A percentile compares a stretch with the other conserved stretches of the same genome.
Evolutionary conservation across 2,329 filamentous ascomycete species (phyloP).

Genomic region (Hawksworthiomyces lignivorus): DNA sequence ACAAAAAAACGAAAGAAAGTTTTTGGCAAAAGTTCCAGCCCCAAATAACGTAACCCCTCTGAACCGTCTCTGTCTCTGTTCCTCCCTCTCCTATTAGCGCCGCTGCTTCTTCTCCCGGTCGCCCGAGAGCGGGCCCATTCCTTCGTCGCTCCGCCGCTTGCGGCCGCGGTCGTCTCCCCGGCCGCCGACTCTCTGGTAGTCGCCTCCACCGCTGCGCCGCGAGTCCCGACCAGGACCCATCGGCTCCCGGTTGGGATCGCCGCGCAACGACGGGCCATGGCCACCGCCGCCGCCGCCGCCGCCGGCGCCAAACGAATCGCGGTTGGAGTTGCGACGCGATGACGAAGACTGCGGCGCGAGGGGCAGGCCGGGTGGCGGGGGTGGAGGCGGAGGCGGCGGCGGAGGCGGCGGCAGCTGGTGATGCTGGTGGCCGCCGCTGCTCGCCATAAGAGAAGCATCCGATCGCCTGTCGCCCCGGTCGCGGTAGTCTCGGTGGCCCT

Average conservation of each 20-base stretch:
- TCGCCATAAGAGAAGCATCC: conserved; percentile 7
- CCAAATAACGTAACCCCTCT: too few relatives aligned
- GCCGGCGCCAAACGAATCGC: conserved; percentile 16
- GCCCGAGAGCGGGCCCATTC: conserved; percentile 35
- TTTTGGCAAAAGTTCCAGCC: too few relatives aligned
- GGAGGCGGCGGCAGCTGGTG: background rate
- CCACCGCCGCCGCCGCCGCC: conserved; percentile 1
- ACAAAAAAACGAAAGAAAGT: background rate
- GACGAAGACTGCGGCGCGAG: conserved; percentile 7
- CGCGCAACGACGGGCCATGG: background rate
- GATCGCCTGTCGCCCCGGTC: conserved; percentile 39
- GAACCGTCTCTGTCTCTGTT: too few relatives aligned
- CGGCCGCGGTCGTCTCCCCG: conserved; percentile 29
- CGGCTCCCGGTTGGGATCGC: conserved; percentile 20
- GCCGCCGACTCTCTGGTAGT: conserved; percentile 24
- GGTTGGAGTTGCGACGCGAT: conserved; percentile 12
- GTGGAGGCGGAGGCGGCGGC: conserved; percentile 2
- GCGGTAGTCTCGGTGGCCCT: conserved; percentile 37
- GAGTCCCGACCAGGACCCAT: conserved; percentile 22
- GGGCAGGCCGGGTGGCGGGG: conserved; percentile 13
- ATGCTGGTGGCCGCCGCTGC: background rate
- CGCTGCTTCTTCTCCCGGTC: conserved; percentile 49
- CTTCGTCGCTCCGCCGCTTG: conserved; percentile 44
- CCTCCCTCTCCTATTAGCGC: conserved; percentile 27
- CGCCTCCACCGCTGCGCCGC: conserved; percentile 23